Evolutionary conservation across 768 basidiomycete species (phyloP).

Genomic region (Leccinum fibrillosum): DNA sequence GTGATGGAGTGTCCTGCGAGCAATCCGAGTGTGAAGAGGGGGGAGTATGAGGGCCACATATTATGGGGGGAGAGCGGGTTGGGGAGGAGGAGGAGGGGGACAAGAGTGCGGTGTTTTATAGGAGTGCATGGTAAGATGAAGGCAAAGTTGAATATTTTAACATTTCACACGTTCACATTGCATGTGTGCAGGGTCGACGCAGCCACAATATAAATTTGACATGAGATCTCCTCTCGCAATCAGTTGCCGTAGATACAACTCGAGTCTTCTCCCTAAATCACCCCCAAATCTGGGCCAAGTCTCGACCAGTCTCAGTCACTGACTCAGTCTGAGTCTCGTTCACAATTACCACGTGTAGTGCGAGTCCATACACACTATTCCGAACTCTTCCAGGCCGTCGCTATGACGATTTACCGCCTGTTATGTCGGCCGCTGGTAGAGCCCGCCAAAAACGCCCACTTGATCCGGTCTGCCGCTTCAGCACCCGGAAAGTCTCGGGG

Average conservation of each 20-base stretch:
- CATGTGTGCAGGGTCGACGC: conserved; percentile 10
- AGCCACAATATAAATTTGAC: conserved; percentile 7
- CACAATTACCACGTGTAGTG: background rate
- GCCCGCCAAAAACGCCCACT: background rate
- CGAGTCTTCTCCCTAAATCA: background rate
- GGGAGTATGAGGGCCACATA: conserved; percentile 42
- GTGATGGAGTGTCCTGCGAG: conserved; percentile 33
- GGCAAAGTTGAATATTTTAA: conserved; percentile 20
- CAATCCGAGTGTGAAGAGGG: conserved; percentile 64
- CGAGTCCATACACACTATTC: background rate
- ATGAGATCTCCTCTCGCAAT: conserved; percentile 7
- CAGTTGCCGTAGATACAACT: conserved; percentile 14
- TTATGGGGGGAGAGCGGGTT: background rate
- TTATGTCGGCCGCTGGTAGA: background rate
- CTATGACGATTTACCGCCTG: background rate
- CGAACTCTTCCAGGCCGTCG: background rate
- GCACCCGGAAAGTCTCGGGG: background rate
- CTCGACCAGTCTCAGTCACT: background rate
- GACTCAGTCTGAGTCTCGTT: background rate
- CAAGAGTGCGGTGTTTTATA: conserved; percentile 13
- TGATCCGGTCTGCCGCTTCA: background rate
- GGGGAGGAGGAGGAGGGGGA: background rate
- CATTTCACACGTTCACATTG: conserved; percentile 13
- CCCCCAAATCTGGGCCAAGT: background rate
- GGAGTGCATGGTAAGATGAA: background rate